Percentiles rank a stretch among this genome's conserved stretches.
Evolutionary conservation across 2,329 filamentous ascomycete genomes (phyloP).

Genomic region (Aspergillus costaricaensis): DNA sequence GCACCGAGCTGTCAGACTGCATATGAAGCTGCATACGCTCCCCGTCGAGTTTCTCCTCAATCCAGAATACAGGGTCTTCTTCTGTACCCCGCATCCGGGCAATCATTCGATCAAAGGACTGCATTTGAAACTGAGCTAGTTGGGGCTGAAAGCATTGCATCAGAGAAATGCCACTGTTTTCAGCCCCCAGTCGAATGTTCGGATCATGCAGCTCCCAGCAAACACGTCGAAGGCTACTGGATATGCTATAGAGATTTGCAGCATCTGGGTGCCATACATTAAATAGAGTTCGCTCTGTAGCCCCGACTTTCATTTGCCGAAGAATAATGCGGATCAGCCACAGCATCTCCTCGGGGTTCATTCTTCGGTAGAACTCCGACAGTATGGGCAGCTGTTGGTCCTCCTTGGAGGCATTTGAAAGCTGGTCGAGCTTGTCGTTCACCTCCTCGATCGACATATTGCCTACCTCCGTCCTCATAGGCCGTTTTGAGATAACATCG

Average conservation of each 20-base stretch:
- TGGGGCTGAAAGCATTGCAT: slow-evolving; percentile 98
- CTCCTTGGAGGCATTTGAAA: slow-evolving; percentile 76
- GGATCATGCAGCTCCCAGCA: slow-evolving; percentile 91
- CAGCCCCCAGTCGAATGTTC: slow-evolving; percentile 69
- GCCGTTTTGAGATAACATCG: slow-evolving; percentile 81
- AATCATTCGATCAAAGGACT: slow-evolving; percentile 78
- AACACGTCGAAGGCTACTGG: slow-evolving; percentile 82
- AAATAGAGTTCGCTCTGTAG: slow-evolving; percentile 86
- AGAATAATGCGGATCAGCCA: slow-evolving; percentile 95
- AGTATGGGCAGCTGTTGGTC: slow-evolving; percentile 82
- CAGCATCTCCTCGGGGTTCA: slow-evolving; percentile 91
- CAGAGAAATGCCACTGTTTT: slow-evolving; percentile 72
- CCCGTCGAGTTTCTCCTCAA: slow-evolving; percentile 96
- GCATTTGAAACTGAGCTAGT: slow-evolving; percentile 86
- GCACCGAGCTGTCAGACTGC: slow-evolving; percentile 65
- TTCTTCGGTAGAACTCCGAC: slow-evolving; percentile 78
- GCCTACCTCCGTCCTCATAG: slow-evolving; percentile 71
- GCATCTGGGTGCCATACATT: slow-evolving; percentile 79
- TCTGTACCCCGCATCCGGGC: slow-evolving; percentile 65
- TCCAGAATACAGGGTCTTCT: slow-evolving; percentile 82
- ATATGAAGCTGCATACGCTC: slow-evolving; percentile 98
- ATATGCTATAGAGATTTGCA: slow-evolving; percentile 80
- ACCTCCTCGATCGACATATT: slow-evolving; percentile 86
- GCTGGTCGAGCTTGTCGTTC: slow-evolving; percentile 77
- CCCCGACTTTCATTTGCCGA: slow-evolving; percentile 72